These are phyloP conservation scores for Austropuccinia psidii DNA, from an alignment of 1,284 basidiomycete species.

Conservation along the genomic window DNA sequence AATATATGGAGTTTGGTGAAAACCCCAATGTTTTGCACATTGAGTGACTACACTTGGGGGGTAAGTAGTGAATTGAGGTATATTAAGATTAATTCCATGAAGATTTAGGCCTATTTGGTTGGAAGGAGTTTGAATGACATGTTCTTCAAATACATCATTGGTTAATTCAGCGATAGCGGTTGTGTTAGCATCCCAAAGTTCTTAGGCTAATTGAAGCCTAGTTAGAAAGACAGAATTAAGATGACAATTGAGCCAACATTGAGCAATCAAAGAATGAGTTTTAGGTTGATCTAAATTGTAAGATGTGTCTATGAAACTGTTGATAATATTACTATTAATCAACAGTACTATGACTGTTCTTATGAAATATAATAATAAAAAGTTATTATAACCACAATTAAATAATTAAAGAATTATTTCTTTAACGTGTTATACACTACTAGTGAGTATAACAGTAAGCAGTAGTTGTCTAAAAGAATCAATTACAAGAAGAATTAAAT, in stretches of 20 bases:
- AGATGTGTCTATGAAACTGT: no score
- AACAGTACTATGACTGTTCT: no score
- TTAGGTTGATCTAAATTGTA: background rate
- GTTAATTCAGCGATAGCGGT: slow-evolving; percentile 83
- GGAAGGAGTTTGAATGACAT: slow-evolving; percentile 74
- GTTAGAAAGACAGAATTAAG: slow-evolving; percentile 60
- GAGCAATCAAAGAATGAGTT: slow-evolving; percentile 68
- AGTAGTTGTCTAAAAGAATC: no score
- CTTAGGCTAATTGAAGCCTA: slow-evolving; percentile 63
- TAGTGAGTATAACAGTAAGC: no score
- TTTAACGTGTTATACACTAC: no score
- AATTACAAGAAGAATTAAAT: no score
- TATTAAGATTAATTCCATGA: slow-evolving; percentile 77
- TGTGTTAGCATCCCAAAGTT: slow-evolving; percentile 73
- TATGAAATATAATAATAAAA: no score
- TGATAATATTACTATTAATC: no score
- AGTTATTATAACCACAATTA: no score
- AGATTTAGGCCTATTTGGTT: slow-evolving; percentile 85
- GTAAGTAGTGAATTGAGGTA: slow-evolving; percentile 66
- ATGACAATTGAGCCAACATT: slow-evolving; percentile 72
- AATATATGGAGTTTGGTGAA: slow-evolving; percentile 68
- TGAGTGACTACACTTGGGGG: slow-evolving; percentile 61
- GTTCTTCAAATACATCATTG: slow-evolving; percentile 96
- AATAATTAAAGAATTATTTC: no score
- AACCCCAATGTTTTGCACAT: slow-evolving; percentile 84